phyloP scores from a whole-genome alignment of 2,329 filamentous ascomycete genomes.

The Cordyceps cateniannulata region DNA sequence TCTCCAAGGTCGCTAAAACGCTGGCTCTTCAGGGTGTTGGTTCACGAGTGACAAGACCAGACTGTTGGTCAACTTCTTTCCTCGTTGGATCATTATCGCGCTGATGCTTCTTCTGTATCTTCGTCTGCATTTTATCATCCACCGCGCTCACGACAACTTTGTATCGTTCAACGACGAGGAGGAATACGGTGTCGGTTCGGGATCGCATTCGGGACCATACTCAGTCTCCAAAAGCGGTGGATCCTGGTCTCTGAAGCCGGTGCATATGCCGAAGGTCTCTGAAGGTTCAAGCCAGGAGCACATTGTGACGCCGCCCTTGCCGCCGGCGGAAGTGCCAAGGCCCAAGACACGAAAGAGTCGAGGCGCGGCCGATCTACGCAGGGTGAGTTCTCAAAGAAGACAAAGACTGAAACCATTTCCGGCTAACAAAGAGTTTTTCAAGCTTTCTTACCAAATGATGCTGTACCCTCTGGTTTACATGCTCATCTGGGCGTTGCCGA shows the following conservation, averaged over 20 bases:
- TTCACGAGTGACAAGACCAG: slow-evolving; percentile 32
- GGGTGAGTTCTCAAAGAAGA: slow-evolving; percentile 10
- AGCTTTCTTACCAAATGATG: slow-evolving; percentile 36
- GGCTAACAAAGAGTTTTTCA: not conserved
- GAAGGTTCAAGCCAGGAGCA: slow-evolving; percentile 5
- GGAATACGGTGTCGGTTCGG: not conserved
- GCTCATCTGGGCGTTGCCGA: slow-evolving; percentile 35
- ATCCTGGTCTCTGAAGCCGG: slow-evolving; percentile 16
- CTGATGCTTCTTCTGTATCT: slow-evolving; percentile 31
- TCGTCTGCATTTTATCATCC: slow-evolving; percentile 32
- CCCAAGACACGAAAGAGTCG: not conserved
- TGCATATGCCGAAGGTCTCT: slow-evolving; percentile 1
- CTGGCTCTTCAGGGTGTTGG: slow-evolving; percentile 22
- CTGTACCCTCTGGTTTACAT: slow-evolving; percentile 35
- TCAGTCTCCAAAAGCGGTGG: slow-evolving; percentile 16
- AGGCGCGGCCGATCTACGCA: slow-evolving; percentile 17
- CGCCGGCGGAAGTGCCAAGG: not conserved
- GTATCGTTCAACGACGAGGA: slow-evolving; percentile 22
- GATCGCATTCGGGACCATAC: not conserved
- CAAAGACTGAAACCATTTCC: not conserved
- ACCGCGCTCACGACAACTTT: slow-evolving; percentile 29
- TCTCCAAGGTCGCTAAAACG: not conserved
- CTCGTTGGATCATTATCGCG: slow-evolving; percentile 34
- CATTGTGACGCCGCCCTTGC: not conserved
- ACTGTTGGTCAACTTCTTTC: slow-evolving; percentile 35